Conservation (phyloP, 305 asterid species). For the Caryopteris hybrid region DNA sequence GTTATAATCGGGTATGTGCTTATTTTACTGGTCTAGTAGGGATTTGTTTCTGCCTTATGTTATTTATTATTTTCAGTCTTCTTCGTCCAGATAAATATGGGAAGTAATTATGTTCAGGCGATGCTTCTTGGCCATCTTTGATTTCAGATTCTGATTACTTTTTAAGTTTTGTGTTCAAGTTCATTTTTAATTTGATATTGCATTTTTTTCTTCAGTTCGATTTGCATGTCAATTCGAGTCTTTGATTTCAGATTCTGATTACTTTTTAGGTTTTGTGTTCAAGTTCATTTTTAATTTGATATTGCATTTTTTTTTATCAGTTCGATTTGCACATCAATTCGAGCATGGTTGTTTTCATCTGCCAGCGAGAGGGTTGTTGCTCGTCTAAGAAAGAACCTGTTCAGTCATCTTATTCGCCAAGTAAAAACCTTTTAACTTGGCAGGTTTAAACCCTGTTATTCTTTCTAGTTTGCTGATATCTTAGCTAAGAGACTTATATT, state of each 20-base stretch:
- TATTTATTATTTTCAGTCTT: background rate
- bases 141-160: background rate
- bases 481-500: background rate
- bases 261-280: conserved; percentile 2
- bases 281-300: conserved; percentile 3
- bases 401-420: conserved; percentile 73
- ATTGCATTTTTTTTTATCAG: conserved; percentile 33
- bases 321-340: conserved; percentile 62
- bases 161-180: conserved; percentile 7
- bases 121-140: background rate
- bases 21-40: background rate
- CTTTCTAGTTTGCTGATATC: background rate
- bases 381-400: conserved; percentile 62
- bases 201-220: conserved; percentile 20
- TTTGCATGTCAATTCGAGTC: too few relatives aligned
- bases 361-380: conserved; percentile 94
- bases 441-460: background rate
- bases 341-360: conserved; percentile 80
- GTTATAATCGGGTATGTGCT: conserved; percentile 62
- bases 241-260: conserved; percentile 2
- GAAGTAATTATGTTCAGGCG: background rate
- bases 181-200: conserved; percentile 1
- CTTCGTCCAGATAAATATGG: background rate
- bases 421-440: conserved; percentile 31
- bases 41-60: background rate